Conservation (phyloP, 371 early-diverging fungal species). For the Thermomucor indicae-seudaticae region DNA sequence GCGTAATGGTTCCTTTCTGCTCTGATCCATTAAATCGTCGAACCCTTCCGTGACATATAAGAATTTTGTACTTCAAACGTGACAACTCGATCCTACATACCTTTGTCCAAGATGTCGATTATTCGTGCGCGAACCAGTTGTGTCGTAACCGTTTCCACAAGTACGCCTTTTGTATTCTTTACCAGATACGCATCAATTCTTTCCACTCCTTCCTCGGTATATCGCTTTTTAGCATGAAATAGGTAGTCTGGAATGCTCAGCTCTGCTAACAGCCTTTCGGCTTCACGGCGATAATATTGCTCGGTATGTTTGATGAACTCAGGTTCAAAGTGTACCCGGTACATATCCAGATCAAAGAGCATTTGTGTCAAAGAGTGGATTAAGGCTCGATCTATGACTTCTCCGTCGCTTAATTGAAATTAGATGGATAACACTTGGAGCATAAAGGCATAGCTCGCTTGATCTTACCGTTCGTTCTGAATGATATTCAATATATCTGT, state of each 20-base stretch:
- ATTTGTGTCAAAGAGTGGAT: slow-evolving; percentile 69
- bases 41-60: slow-evolving; percentile 48
- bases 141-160: slow-evolving; percentile 56
- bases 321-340: slow-evolving; percentile 64
- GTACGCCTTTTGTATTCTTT: slow-evolving; percentile 56
- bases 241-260: slow-evolving; percentile 59
- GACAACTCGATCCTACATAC: slow-evolving; percentile 12
- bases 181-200: slow-evolving; percentile 63
- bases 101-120: slow-evolving; percentile 59
- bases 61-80: background rate
- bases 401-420: slow-evolving; percentile 41
- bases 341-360: slow-evolving; percentile 75
- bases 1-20: slow-evolving; percentile 53
- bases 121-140: slow-evolving; percentile 62
- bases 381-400: slow-evolving; percentile 48
- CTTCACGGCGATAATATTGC: slow-evolving; percentile 66
- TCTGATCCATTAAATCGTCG: slow-evolving; percentile 58
- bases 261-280: slow-evolving; percentile 39
- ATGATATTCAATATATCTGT: slow-evolving; percentile 35
- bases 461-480: slow-evolving; percentile 43
- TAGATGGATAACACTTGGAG: background rate
- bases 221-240: slow-evolving; percentile 57
- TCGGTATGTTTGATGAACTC: slow-evolving; percentile 60
- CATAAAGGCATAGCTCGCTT: too few species aligned
- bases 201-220: slow-evolving; percentile 60